These are phyloP conservation scores for Penicillium sp. DNA, from an alignment of 2,329 filamentous ascomycete species.

Conservation along the genomic window DNA sequence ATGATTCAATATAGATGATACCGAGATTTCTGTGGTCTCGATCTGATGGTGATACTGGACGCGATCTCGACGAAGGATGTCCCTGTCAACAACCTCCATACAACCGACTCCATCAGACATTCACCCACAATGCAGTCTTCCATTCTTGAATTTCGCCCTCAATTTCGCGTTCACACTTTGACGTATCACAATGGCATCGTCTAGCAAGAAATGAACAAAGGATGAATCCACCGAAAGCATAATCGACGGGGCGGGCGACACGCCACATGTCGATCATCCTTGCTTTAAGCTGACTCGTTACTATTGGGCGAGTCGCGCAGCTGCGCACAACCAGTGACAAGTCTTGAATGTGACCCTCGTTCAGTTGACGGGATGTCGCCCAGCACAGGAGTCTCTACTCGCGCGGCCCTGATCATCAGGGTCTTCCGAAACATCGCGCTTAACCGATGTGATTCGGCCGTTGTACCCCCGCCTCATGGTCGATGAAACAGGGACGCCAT, in stretches of 20 bases:
- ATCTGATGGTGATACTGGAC: no score
- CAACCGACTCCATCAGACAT: no score
- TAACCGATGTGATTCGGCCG: no score
- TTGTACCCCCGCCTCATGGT: no score
- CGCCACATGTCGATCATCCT: slow-evolving; percentile 8
- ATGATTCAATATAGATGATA: slow-evolving; percentile 2
- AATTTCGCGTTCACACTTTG: no score
- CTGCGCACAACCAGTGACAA: slow-evolving; percentile 13
- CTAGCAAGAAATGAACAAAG: slow-evolving; percentile 2
- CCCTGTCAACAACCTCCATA: no score
- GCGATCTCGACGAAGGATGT: no score
- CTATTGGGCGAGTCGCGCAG: slow-evolving; percentile 6
- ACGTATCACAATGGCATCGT: no score
- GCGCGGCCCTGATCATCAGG: slow-evolving; percentile 5
- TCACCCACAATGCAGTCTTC: no score
- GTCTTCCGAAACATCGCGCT: slow-evolving; percentile 18
- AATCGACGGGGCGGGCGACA: slow-evolving; percentile 4
- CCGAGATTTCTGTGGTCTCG: slow-evolving; percentile 1
- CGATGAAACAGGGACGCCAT: no score
- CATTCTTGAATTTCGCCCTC: no score
- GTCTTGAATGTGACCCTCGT: neutral
- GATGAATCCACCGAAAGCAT: slow-evolving; percentile 7
- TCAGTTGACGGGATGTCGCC: neutral
- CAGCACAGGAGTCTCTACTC: slow-evolving; percentile 12
- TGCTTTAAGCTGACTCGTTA: slow-evolving; percentile 3